Percentiles rank a stretch among this genome's conserved stretches.
Evolutionary conservation across 371 early-diverging fungal genomes (phyloP).

Genomic region (Apophysomyces ossiformis): DNA sequence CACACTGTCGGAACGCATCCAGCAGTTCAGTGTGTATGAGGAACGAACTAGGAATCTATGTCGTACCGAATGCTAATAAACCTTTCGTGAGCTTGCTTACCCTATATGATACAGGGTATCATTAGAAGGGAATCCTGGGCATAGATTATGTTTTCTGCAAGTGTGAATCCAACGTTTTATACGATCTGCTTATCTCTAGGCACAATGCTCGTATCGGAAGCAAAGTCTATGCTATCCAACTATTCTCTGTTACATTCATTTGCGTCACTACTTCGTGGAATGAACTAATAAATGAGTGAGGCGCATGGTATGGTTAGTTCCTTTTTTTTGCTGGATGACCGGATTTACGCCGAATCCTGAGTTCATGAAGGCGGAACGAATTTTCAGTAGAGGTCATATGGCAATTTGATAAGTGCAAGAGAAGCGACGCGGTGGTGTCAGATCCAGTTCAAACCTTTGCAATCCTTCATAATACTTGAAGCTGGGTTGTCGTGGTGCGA

Average conservation of each 20-base stretch:
- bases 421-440: slow-evolving; percentile 92
- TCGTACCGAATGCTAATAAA: slow-evolving; percentile 80
- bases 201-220: slow-evolving; percentile 94
- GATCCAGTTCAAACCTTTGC: slow-evolving; percentile 95
- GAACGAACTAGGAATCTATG: slow-evolving; percentile 91
- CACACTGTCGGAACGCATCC: slow-evolving; percentile 91
- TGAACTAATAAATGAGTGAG: slow-evolving; percentile 98
- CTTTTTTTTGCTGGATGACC: slow-evolving; percentile 92
- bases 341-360: slow-evolving; percentile 95
- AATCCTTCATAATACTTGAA: slow-evolving; percentile 86
- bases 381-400: slow-evolving; percentile 67
- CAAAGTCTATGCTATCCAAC: slow-evolving; percentile 94
- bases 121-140: slow-evolving; percentile 47
- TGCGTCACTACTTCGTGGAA: slow-evolving; percentile 70
- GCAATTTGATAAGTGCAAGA: slow-evolving; percentile 96
- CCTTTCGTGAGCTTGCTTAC: slow-evolving; percentile 88
- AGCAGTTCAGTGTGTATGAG: slow-evolving; percentile 96
- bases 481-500: slow-evolving; percentile 39
- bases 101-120: slow-evolving; percentile 82
- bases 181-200: slow-evolving; percentile 86
- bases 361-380: slow-evolving; percentile 54
- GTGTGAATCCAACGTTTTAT: slow-evolving; percentile 96
- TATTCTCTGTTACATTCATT: slow-evolving; percentile 87
- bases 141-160: slow-evolving; percentile 92
- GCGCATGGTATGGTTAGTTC: slow-evolving; percentile 98